Base-by-base conservation (phyloP, 805 yeast genomes). In the Yamadazyma takamatsuzukensis region DNA sequence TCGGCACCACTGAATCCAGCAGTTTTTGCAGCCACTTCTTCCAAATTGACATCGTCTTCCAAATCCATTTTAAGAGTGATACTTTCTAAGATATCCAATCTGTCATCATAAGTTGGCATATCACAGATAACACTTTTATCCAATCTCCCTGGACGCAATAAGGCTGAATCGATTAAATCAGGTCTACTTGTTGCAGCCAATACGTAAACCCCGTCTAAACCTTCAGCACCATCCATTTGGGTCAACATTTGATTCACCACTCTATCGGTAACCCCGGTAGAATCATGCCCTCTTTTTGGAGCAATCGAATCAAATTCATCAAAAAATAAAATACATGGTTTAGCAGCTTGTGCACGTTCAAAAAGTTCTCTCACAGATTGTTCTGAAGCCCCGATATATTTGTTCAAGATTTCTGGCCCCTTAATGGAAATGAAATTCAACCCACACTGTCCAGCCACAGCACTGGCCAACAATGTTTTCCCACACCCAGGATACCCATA, bases 401-500 rank as follows among this genome's bases (percentile, higher is more conserved):
- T 90, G 63, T 90, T 89, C 47, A 90, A 69, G 29, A 90, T 86
- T 54, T 90, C 97, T 0, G 97, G 97, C 8, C 97, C 97, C 53
- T 90, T 90, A 28, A 90, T 83, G 1, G 95, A 83, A 17, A 90
- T 89, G 53, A 90, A 90, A 49, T 90, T 90, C 39, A 90, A 66
- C 0, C 97, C 97, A 61, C 96, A 88, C 53, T 89, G 93, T 1
- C 87, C 80, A 2, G 96, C 95, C 32, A 90, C 84, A 0, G 97
- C 96, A 36, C 93, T 83, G 0, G 97, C 97, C 24, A 90, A 58
- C 40, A 89, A 66, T 0, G 97, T 90, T 57, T 90, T 90, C 28
- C 98, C 98, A 60, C 98, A 90, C 2, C 98, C 98, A 0, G 98
- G 97, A 53, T 86, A 90, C 0, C 98, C 98, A 56, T 90, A 90